Percentiles rank a stretch among this genome's conserved stretches.
Conservation (phyloP, 306 rosid species). For the Prunus mume region DNA sequence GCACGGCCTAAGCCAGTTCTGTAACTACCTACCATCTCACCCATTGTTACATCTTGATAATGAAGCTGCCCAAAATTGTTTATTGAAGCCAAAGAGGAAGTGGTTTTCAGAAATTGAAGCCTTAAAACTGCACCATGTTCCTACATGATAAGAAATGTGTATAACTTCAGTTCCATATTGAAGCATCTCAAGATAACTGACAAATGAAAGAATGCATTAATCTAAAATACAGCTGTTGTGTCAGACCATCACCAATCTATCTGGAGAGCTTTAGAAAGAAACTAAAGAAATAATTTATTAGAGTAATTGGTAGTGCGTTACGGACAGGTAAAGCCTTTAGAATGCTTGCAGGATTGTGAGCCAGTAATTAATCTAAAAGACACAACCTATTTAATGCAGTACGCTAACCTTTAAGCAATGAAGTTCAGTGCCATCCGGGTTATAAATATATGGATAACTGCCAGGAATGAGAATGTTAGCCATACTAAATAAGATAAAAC, state of each 20-base stretch:
- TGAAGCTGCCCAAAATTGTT: constrained; percentile 79
- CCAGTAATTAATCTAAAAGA: not conserved
- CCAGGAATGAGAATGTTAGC: constrained; percentile 23
- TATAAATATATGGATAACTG: constrained; percentile 81
- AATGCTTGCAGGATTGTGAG: not conserved
- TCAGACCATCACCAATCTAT: not conserved
- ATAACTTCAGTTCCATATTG: constrained; percentile 10
- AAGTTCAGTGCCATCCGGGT: constrained; percentile 73
- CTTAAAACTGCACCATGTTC: constrained; percentile 77
- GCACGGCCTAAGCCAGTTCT: constrained; percentile 81
- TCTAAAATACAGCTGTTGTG: not conserved
- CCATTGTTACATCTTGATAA: constrained; percentile 81
- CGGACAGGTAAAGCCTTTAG: not conserved
- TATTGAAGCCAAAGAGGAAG: constrained; percentile 72
- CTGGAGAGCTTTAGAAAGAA: not conserved
- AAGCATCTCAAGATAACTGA: constrained; percentile 12
- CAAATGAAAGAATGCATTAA: not conserved
- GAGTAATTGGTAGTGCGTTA: not conserved
- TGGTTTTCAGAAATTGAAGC: constrained; percentile 80
- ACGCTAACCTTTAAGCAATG: constrained; percentile 87
- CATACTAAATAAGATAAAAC: constrained; percentile 4
- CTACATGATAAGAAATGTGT: constrained; percentile 30
- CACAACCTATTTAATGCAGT: not conserved
- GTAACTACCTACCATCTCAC: constrained; percentile 50
- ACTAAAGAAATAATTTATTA: not conserved